Percentiles rank a stretch among this genome's conserved stretches.
Evolutionary conservation across 257 asterid genomes (phyloP).

Genomic region (Scutellaria baicalensis): DNA sequence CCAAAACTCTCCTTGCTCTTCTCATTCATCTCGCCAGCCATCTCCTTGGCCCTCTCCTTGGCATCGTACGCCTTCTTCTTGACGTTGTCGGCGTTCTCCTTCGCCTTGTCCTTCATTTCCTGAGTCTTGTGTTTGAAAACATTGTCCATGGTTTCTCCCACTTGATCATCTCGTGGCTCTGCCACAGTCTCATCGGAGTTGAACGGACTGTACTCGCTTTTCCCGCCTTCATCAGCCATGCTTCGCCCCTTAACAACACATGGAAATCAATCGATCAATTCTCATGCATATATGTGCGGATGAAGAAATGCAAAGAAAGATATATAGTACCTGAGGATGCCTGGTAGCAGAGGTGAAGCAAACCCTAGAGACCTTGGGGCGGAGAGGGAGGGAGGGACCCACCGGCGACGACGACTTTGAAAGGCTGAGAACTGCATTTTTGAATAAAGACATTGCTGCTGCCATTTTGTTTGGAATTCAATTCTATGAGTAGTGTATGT

Average conservation of each 20-base stretch:
- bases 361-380: conserved; percentile 40
- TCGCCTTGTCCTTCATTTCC: conserved; percentile 22
- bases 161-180: conserved; percentile 17
- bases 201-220: conserved; percentile 19
- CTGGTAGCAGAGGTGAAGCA: conserved; percentile 56
- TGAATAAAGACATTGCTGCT: conserved; percentile 35
- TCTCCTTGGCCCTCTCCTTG: background rate
- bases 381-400: conserved; percentile 22
- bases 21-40: conserved; percentile 20
- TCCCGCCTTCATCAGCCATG: conserved; percentile 33
- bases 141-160: conserved; percentile 24
- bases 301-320: background rate
- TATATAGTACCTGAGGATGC: conserved; percentile 35
- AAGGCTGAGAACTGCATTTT: conserved; percentile 27
- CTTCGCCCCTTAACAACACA: conserved; percentile 31
- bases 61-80: conserved; percentile 11
- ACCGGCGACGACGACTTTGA: conserved; percentile 38
- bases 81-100: conserved; percentile 21
- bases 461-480: conserved; percentile 32
- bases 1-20: conserved; percentile 22
- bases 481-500: background rate
- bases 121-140: conserved; percentile 19
- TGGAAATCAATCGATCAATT: too few species aligned
- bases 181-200: conserved; percentile 23
- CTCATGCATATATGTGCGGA: too few species aligned